Evolutionary conservation across 2,329 filamentous ascomycete genomes (phyloP), one percentile per base, ranked within the genome.

Genomic region (Balansia obtecta): DNA sequence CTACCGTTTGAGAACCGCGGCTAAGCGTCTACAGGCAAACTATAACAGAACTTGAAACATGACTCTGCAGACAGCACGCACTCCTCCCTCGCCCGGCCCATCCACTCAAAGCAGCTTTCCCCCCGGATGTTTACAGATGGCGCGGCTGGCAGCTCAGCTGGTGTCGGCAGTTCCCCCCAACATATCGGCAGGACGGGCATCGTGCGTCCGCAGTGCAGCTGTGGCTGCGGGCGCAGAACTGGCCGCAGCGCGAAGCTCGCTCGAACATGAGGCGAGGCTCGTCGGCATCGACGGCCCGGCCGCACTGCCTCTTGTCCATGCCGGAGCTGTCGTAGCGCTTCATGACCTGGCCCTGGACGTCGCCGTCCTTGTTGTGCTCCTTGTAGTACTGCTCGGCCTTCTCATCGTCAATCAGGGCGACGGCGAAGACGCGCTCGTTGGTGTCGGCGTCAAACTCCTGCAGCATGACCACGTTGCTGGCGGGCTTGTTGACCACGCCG

Each of bases 401-500:
- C 37, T 52, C 30, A 40, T 56, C 54, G 30, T 54, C 48, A n/a
- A 56, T 41, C 20, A 56, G 39, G 3, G 51, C 54, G 5, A 52
- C 54, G 20, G 50, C 54, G 15, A 46, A 53, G 11, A 54, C 9
- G 42, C 53, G 54, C 53, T 53, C 41, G 10, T 50, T 44, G 9
- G 54, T 56, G 32, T 56, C 53, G 15, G 53, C 49, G 33, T 56
- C 45, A 39, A 52, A 54, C 37, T 45, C 37, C 44, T 56, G 54
- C 16, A 53, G 34, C 38, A 56, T 10, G 15, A 56, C 50, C 37
- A 54, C 45, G 37, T 54, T 52, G 33, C 33, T 22, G 11, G 51
- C 38, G 6, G 54, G 54, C 48, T 56, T 54, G 53, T 56, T 54
- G 39, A 53, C 41, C n/a, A 54, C 37, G 20, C 38, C 43, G 34